Base-by-base conservation (phyloP, 2,329 filamentous ascomycete species). In the Hawksworthiomyces lignivorus region DNA sequence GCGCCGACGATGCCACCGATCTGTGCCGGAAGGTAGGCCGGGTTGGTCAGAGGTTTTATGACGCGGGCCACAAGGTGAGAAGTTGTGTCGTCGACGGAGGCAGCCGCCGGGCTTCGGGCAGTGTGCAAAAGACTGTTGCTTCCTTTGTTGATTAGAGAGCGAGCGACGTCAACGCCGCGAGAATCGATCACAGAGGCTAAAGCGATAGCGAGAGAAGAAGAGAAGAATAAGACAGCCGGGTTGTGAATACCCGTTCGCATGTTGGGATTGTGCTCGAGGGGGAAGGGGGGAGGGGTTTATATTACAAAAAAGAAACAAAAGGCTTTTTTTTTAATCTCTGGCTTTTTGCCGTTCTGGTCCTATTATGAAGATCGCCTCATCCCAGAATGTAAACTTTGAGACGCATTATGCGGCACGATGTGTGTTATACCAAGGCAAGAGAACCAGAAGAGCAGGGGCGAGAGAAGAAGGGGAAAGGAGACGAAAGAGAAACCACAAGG, bases 1-100 rank as follows among this genome's bases (percentile, higher is more conserved):
- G 85, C 82, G 47, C 82, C 87, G 45, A 90, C 73, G 46, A 97
- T 84, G 51, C 82, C 87, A 49, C 84, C 83, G 52, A 96, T 81
- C 62, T 96, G 83, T 45, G 79, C 81, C 15, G 88, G 87, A 18
- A 96, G 75, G 43, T 83, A 77, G 15, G 72, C 63, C 49, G 67
- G 66, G 58, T 88, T 71, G 53, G 78, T 68, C 36, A 77, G 60
- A 6, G 28, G 80, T 75, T 52, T 70, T 62, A 42, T 79, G 59
- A 8, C 74, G 67, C 44, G 80, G 74, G 7, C 76, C 77, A 62
- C 79, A 65, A 27, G 19, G 32, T 60, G n/a, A n/a, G n/a, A n/a
- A n/a, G n/a, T n/a, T 78, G 71, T 43, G 77, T 70, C 39, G 76
- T 61, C 31, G 77, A 77, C 26, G 78, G 72, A 36, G 76, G 75